These are phyloP conservation scores for Meira miltonrushii DNA, from an alignment of 1,284 basidiomycete species.

Conservation along the genomic window DNA sequence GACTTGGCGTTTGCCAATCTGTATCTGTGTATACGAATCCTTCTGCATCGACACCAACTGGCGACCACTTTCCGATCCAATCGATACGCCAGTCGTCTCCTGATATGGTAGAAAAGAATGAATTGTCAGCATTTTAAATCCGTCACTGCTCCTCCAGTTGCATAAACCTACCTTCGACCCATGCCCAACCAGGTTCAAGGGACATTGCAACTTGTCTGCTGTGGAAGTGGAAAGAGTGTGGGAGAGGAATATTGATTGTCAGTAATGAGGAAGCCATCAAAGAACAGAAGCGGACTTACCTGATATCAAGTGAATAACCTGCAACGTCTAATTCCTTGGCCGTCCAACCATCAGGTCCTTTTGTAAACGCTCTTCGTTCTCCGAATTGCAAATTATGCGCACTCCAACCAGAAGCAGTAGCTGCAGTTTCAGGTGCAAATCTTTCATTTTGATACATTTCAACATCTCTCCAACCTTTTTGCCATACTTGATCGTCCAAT, in stretches of 20 bases:
- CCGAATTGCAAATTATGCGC: conserved; percentile 26
- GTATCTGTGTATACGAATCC: conserved; percentile 49
- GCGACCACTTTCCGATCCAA: conserved; percentile 47
- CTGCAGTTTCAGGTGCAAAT: conserved; percentile 16
- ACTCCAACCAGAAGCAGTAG: conserved; percentile 23
- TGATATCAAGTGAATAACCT: conserved; percentile 29
- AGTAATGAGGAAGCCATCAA: neutral
- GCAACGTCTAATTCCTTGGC: conserved; percentile 32
- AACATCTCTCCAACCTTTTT: conserved; percentile 44
- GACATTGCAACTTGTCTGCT: conserved; percentile 41
- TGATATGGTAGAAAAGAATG: neutral
- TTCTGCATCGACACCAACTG: conserved; percentile 43
- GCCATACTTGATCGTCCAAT: conserved; percentile 45
- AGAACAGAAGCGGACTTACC: conserved; percentile 20
- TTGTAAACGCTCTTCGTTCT: conserved; percentile 40
- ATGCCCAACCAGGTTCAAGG: conserved; percentile 45
- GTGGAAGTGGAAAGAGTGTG: conserved; percentile 7
- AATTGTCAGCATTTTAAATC: neutral
- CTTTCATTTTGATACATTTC: conserved; percentile 41
- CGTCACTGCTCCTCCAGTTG: neutral
- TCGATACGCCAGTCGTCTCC: conserved; percentile 51
- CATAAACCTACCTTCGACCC: conserved; percentile 26
- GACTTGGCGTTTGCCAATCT: conserved; percentile 46
- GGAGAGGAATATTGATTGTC: neutral
- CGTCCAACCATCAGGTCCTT: conserved; percentile 42